These are phyloP conservation scores for Austroboletus novae-zelandiae DNA, from an alignment of 1,284 basidiomycete species.

Conservation along the genomic window DNA sequence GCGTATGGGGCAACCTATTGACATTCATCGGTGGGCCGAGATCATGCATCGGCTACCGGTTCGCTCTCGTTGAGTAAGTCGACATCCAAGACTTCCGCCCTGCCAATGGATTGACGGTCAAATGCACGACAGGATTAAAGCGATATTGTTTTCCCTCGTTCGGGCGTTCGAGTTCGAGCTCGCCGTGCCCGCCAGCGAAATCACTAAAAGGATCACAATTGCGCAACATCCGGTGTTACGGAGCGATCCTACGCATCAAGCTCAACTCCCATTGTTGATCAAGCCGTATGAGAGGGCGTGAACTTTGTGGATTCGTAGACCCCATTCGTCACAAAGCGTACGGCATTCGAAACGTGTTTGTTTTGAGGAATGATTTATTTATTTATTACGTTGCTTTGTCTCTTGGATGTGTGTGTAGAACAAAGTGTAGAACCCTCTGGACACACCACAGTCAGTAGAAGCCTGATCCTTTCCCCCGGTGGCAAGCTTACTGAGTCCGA, in stretches of 20 bases:
- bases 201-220: neutral
- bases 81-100: neutral
- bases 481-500: too few relatives aligned
- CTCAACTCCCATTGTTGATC: neutral
- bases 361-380: too few relatives aligned
- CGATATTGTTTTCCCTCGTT: constrained; percentile 37
- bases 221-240: neutral
- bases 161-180: neutral
- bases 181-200: neutral
- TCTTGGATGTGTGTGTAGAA: too few relatives aligned
- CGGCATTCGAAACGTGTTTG: too few relatives aligned
- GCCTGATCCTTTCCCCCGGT: too few relatives aligned
- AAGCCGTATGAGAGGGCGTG: neutral
- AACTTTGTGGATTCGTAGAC: too few relatives aligned
- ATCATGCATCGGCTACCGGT: constrained; percentile 69
- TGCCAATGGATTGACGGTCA: too few relatives aligned
- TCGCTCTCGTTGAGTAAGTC: constrained; percentile 61
- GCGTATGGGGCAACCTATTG: constrained; percentile 57
- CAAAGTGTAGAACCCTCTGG: too few relatives aligned
- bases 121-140: constrained; percentile 46
- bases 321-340: too few relatives aligned
- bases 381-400: too few relatives aligned
- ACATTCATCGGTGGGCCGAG: constrained; percentile 61
- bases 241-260: neutral
- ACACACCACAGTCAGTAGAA: too few relatives aligned